Base-by-base conservation (phyloP, 192 early-diverging fungal genomes). In the Umbelopsis ramanniana region DNA sequence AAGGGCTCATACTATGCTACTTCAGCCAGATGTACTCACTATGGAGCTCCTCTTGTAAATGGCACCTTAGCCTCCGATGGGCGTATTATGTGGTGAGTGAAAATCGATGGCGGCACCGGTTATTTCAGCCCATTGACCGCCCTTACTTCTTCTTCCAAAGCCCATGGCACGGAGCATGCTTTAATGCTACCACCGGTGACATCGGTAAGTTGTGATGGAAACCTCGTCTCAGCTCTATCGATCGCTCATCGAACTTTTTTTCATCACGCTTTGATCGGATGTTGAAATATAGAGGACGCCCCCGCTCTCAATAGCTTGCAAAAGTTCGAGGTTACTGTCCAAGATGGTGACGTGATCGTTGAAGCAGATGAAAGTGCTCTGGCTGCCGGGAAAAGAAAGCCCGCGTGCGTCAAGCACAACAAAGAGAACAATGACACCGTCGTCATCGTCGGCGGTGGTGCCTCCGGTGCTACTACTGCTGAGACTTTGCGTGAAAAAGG, bases 381-480 rank as follows among this genome's bases (percentile, higher is more conserved):
- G 4, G 67, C 73, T 38, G 35, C 14, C 23, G 55, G 55, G 9
- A 73, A 69, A 66, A 68, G 54, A 43, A 52, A 43, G 55, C 78
- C 82, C 14, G 37, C 52, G 9, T 73, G 69, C 50, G 46, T 33
- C 35, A 45, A 57, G 21, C 29, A 29, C 67, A 15, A n/a, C 60
- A 72, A 33, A n/a, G 63, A 74, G 48, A 55, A 69, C 22, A 57
- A 70, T 17, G 10, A 76, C 22, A 76, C 72, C 24, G 81, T 87
- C 15, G 71, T 89, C 50, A 79, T 89, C 29, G 21, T 85, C 14
- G 86, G 87, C 35, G 83, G 86, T 69, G 87, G 87, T 66, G 84
- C 86, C 47, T 75, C 72, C 47, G 87, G 87, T 55, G 66, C 81
- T 46, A 50, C 75, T 19, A 72, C 85, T 14, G 82, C 78, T 6